phyloP scores from a whole-genome alignment of 2,329 filamentous ascomycete species.

The Sporothrix luriei region DNA sequence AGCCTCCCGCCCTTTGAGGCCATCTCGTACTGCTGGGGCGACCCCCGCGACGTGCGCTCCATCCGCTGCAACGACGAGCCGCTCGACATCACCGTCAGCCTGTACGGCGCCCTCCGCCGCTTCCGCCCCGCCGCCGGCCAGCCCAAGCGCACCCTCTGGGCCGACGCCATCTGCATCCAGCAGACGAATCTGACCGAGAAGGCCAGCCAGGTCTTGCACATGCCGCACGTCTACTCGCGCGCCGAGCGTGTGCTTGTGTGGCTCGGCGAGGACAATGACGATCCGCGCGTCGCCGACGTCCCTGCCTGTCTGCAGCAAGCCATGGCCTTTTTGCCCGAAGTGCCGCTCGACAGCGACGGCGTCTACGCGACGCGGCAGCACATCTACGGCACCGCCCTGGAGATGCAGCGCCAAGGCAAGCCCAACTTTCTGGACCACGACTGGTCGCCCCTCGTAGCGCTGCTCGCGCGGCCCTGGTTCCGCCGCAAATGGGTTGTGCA shows the following conservation, averaged over 20 bases:
- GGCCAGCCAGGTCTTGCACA: slow-evolving; percentile 44
- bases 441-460: slow-evolving; percentile 12
- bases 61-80: slow-evolving; percentile 2
- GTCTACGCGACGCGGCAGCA: slow-evolving; percentile 38
- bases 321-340: slow-evolving; percentile 32
- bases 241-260: slow-evolving; percentile 42
- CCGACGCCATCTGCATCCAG: slow-evolving; percentile 39
- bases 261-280: slow-evolving; percentile 41
- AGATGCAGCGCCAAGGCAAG: neutral
- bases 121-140: neutral
- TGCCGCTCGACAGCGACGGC: slow-evolving; percentile 43
- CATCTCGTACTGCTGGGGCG: slow-evolving; percentile 26
- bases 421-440: slow-evolving; percentile 22
- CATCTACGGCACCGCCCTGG: neutral
- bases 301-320: neutral
- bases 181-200: slow-evolving; percentile 39
- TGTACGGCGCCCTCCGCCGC: neutral
- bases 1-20: neutral
- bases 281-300: neutral
- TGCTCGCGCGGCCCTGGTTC: slow-evolving; percentile 29
- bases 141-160: slow-evolving; percentile 40
- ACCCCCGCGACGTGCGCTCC: neutral
- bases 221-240: slow-evolving; percentile 43
- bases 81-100: slow-evolving; percentile 10
- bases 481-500: slow-evolving; percentile 30